A percentile compares a stretch with the other conserved stretches of the same genome.
phyloP scores from a whole-genome alignment of 1,284 basidiomycete species.

The Austroboletus novae-zelandiae region DNA sequence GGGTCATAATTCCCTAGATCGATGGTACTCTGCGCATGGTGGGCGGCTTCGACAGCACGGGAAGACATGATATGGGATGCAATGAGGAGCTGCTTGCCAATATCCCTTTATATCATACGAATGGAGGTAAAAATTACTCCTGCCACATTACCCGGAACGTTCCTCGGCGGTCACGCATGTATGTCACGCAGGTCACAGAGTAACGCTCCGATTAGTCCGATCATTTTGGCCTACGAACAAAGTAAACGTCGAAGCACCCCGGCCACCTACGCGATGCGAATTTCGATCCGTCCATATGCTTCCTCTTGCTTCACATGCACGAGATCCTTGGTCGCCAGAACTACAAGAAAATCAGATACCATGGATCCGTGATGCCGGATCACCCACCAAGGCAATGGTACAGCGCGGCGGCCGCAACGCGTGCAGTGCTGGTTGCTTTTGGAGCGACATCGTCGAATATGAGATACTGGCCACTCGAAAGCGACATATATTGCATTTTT shows the following conservation, averaged over 20 bases:
- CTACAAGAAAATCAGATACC: conserved; percentile 33
- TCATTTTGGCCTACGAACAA: not conserved
- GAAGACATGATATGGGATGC: conserved; percentile 43
- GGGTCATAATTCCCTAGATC: conserved; percentile 78
- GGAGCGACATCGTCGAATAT: conserved; percentile 68
- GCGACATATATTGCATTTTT: conserved; percentile 67
- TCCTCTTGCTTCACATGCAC: conserved; percentile 51
- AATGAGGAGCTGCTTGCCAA: not conserved
- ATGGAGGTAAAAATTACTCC: not conserved
- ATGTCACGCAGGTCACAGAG: not conserved
- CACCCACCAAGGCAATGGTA: conserved; percentile 75
- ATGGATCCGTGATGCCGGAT: not conserved
- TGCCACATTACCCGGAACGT: not conserved
- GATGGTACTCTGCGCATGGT: conserved; percentile 57
- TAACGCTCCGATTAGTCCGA: not conserved
- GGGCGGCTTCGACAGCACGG: conserved; percentile 53
- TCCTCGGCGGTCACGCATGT: not conserved
- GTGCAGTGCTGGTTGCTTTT: conserved; percentile 59
- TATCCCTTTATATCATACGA: too few species aligned
- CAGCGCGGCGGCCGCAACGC: conserved; percentile 74
- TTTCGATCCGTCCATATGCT: conserved; percentile 44
- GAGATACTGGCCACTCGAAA: conserved; percentile 47
- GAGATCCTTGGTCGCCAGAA: conserved; percentile 64
- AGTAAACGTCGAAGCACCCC: not conserved
- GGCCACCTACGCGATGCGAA: conserved; percentile 37